phyloP scores from a whole-genome alignment of 139 green algal genomes.

The Tetradesmus obliquus region DNA sequence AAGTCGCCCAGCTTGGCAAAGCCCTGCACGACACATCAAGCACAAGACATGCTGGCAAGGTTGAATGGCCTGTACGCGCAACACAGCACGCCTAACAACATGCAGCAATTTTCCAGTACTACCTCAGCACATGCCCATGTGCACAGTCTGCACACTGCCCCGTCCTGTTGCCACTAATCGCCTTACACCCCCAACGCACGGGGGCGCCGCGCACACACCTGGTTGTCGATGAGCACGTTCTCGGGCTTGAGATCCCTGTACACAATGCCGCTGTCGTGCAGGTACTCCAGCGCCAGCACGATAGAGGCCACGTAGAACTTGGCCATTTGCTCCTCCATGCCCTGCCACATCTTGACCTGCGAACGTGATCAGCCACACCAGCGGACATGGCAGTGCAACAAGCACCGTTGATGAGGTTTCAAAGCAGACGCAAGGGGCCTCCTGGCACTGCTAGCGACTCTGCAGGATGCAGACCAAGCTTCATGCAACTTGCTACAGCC shows the following conservation, averaged over 20 bases:
- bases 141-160: not conserved
- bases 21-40: slow-evolving; percentile 49
- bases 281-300: slow-evolving; percentile 92
- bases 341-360: slow-evolving; percentile 77
- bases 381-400: too few relatives aligned
- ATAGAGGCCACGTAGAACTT: slow-evolving; percentile 92
- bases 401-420: too few relatives aligned
- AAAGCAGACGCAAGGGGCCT: too few relatives aligned
- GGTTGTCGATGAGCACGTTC: slow-evolving; percentile 93
- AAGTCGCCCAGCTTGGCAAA: slow-evolving; percentile 98
- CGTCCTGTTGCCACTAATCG: not conserved
- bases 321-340: slow-evolving; percentile 83
- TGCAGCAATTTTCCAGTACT: not conserved
- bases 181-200: too few relatives aligned
- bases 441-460: too few relatives aligned
- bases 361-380: too few relatives aligned
- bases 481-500: too few relatives aligned
- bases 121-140: too few relatives aligned
- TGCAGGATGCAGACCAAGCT: too few relatives aligned
- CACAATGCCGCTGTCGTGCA: slow-evolving; percentile 88
- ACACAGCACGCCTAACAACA: not conserved
- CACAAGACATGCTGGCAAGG: not conserved
- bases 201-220: slow-evolving; percentile 47
- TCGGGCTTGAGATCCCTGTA: slow-evolving; percentile 98
- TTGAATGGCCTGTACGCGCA: not conserved